phyloP scores from a whole-genome alignment of 192 early-diverging fungal species.

The Backusella westeae region DNA sequence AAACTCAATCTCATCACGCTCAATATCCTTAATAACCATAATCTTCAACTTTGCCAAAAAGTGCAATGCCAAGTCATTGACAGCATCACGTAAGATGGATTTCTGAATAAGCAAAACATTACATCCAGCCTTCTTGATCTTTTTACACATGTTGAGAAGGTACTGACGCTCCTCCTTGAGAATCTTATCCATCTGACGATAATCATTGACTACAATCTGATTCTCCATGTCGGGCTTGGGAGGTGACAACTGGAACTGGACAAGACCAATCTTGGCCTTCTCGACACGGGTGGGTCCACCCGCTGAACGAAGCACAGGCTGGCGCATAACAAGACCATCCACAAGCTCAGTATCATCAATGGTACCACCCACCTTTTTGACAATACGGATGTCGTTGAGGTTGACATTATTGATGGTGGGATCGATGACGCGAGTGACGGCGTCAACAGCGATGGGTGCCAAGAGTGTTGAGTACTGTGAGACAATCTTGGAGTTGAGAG shows the following conservation, averaged over 20 bases:
- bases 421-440: slow-evolving; percentile 91
- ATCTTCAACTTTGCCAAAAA: slow-evolving; percentile 98
- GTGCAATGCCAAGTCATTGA: slow-evolving; percentile 97
- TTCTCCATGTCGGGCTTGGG: slow-evolving; percentile 99
- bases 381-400: slow-evolving; percentile 90
- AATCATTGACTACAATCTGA: slow-evolving; percentile 98
- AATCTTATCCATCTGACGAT: slow-evolving; percentile 99
- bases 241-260: slow-evolving; percentile 99
- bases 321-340: slow-evolving; percentile 90
- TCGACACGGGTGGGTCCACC: slow-evolving; percentile 94
- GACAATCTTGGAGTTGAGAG: slow-evolving; percentile 98
- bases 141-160: slow-evolving; percentile 96
- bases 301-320: slow-evolving; percentile 87
- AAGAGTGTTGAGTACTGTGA: slow-evolving; percentile 96
- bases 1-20: slow-evolving; percentile 98
- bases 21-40: slow-evolving; percentile 96
- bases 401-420: slow-evolving; percentile 87
- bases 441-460: slow-evolving; percentile 96
- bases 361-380: slow-evolving; percentile 97
- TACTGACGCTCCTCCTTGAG: slow-evolving; percentile 99
- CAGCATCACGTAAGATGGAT: slow-evolving; percentile 97
- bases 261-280: slow-evolving; percentile 97
- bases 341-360: slow-evolving; percentile 97
- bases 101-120: slow-evolving; percentile 98
- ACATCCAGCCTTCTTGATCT: slow-evolving; percentile 98